phyloP scores from a whole-genome alignment of 805 yeast genomes.

The Ogataea methanolica region DNA sequence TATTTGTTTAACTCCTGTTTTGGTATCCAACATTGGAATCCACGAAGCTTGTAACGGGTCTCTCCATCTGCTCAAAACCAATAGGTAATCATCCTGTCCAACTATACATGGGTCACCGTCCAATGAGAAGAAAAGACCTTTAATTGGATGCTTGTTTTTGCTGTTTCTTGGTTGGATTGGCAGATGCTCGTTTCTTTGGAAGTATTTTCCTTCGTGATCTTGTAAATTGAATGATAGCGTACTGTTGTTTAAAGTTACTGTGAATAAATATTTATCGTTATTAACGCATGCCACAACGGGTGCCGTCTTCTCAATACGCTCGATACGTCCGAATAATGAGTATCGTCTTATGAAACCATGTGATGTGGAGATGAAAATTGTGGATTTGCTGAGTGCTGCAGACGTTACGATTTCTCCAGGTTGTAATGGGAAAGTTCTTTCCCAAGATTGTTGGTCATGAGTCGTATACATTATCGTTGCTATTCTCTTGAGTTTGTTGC shows the following conservation, averaged over 20 bases:
- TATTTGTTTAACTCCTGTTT: conserved; percentile 44
- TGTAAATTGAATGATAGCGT: conserved; percentile 31
- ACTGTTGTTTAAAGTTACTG: conserved; percentile 36
- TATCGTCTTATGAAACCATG: conserved; percentile 69
- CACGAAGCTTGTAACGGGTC: conserved; percentile 71
- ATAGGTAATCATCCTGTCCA: conserved; percentile 70
- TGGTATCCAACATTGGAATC: conserved; percentile 76
- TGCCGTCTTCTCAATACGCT: conserved; percentile 61
- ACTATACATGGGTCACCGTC: conserved; percentile 88
- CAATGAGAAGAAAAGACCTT: conserved; percentile 78
- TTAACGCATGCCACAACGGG: conserved; percentile 75
- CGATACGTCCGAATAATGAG: conserved; percentile 69
- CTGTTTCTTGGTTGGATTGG: conserved; percentile 31
- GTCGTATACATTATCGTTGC: conserved; percentile 54
- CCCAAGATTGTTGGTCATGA: conserved; percentile 74
- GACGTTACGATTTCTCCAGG: conserved; percentile 57
- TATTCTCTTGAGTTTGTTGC: conserved; percentile 5
- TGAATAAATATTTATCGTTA: conserved; percentile 49
- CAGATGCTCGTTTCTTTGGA: conserved; percentile 40
- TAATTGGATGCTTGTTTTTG: conserved; percentile 32
- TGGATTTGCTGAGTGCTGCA: conserved; percentile 58
- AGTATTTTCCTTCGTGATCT: conserved; percentile 33
- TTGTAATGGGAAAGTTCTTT: conserved; percentile 39
- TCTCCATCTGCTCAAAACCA: conserved; percentile 77
- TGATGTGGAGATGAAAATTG: conserved; percentile 67